These are phyloP conservation scores for Incumbomyces delicatus DNA, from an alignment of 2,329 filamentous ascomycete species.

Conservation along the genomic window DNA sequence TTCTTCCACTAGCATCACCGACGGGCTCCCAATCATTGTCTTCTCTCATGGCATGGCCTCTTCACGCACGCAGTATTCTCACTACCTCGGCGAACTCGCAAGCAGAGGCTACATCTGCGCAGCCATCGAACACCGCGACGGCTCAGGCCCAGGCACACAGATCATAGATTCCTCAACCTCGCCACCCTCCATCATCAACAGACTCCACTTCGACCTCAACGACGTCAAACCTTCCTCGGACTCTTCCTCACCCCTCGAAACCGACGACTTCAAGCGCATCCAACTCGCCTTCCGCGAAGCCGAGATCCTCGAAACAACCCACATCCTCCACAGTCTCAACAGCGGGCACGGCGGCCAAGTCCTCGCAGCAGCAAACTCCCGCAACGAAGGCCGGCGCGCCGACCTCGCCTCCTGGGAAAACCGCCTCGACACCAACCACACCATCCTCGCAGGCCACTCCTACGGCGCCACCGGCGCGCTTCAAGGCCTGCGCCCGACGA, in stretches of 20 bases:
- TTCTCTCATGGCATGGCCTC: conserved; percentile 21
- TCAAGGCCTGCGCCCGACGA: conserved; percentile 38
- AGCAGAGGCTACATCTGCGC: conserved; percentile 18
- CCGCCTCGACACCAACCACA: conserved; percentile 45
- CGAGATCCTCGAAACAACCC: conserved; percentile 19
- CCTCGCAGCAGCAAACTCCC: conserved; percentile 31
- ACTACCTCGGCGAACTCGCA: conserved; percentile 19
- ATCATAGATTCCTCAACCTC: conserved; percentile 12
- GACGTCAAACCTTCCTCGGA: conserved; percentile 7
- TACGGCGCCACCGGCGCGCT: conserved; percentile 57
- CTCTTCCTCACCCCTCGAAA: conserved; percentile 8
- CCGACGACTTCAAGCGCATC: conserved; percentile 16
- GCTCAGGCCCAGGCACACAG: conserved; percentile 18
- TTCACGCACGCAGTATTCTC: conserved; percentile 20
- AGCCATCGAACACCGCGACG: conserved; percentile 20
- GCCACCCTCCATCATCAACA: not conserved
- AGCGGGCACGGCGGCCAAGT: conserved; percentile 13
- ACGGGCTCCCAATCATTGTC: conserved; percentile 17
- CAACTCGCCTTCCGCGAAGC: conserved; percentile 22
- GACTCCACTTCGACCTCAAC: conserved; percentile 12
- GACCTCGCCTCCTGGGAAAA: conserved; percentile 43
- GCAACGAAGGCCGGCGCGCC: conserved; percentile 39
- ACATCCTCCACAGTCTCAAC: conserved; percentile 13
- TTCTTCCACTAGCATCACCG: not conserved
- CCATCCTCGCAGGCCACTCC: conserved; percentile 54